Evolutionary conservation across 83 land plant genomes (phyloP).

Genomic region (Thuja plicata): DNA sequence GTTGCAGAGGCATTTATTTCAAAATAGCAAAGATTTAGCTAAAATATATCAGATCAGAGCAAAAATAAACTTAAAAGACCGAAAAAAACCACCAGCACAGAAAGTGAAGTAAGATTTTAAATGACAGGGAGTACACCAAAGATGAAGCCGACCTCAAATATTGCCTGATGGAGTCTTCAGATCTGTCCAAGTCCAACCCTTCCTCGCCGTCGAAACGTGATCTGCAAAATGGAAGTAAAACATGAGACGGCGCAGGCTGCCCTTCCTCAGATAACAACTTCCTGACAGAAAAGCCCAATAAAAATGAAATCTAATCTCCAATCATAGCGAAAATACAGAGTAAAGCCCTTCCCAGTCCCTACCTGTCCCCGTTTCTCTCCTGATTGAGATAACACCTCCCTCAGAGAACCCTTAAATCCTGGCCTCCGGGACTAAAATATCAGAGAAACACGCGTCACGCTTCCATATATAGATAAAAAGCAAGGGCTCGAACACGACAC

Average conservation of each 20-base stretch:
- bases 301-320: not conserved
- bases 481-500: not conserved
- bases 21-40: too few relatives aligned
- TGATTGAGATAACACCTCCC: not conserved
- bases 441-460: not conserved
- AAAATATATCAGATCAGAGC: too few relatives aligned
- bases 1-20: too few relatives aligned
- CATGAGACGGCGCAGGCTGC: not conserved
- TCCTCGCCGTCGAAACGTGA: not conserved
- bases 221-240: not conserved
- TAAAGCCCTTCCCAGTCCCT: not conserved
- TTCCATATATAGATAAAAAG: not conserved
- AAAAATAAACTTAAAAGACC: not conserved
- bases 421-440: not conserved
- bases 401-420: not conserved
- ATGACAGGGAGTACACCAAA: not conserved
- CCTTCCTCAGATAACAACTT: not conserved
- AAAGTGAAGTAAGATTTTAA: not conserved
- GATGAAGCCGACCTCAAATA: not conserved
- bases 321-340: too few relatives aligned
- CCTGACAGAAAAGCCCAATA: not conserved
- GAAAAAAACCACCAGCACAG: not conserved
- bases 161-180: not conserved
- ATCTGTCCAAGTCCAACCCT: not conserved
- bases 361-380: not conserved